Conservation (phyloP, 2,329 filamentous ascomycete genomes). For the Magnaporthiopsis rhizophila region DNA sequence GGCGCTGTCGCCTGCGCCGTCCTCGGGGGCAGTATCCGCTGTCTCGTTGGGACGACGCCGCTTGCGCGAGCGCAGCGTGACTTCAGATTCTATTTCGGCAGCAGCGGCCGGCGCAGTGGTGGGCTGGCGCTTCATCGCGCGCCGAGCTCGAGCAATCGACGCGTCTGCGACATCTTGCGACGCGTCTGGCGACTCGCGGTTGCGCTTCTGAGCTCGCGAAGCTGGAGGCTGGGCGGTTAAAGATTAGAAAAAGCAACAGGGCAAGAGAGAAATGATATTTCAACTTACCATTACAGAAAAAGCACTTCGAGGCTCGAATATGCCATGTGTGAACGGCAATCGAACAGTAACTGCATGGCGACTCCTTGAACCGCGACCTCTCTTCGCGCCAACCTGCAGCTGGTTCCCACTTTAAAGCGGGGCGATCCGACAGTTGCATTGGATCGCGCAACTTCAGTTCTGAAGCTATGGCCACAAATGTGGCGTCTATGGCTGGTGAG, state of each 20-base stretch:
- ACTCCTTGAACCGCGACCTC: background rate
- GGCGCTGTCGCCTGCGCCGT: too few relatives aligned
- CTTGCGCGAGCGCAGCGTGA: background rate
- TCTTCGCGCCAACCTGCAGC: background rate
- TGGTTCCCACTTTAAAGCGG: background rate
- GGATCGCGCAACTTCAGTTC: background rate
- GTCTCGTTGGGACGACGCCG: conserved; percentile 5
- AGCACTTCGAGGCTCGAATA: background rate
- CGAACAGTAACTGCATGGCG: background rate
- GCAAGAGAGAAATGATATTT: background rate
- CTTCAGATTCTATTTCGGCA: background rate
- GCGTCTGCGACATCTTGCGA: conserved; percentile 15
- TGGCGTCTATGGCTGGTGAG: background rate
- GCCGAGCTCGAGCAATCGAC: conserved; percentile 11
- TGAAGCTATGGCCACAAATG: background rate
- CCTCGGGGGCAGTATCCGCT: background rate
- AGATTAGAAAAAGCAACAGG: background rate
- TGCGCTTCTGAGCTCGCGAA: conserved; percentile 23
- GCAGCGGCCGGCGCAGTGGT: background rate
- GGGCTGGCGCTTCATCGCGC: conserved; percentile 9
- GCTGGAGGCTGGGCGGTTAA: conserved; percentile 16
- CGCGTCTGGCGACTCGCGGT: conserved; percentile 23
- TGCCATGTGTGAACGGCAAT: too few relatives aligned
- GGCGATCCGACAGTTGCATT: background rate
- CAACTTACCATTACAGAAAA: background rate